Base-by-base conservation (phyloP, 306 rosid species). In the Malus asiatica region DNA sequence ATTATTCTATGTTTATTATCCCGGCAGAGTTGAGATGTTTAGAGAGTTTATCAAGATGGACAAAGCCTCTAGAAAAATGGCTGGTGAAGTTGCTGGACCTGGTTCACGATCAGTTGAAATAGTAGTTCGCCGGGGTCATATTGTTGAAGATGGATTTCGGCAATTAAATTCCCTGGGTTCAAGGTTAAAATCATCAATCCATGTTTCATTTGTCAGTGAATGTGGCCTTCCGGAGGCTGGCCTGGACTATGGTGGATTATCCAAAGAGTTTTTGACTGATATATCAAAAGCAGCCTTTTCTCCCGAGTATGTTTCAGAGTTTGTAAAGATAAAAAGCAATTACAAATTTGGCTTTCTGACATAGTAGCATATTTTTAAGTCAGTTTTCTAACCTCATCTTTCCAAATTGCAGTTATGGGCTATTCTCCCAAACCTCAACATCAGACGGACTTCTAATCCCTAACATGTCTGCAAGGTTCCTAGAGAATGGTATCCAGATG, bases 211-310 rank as follows among this genome's bases (percentile, higher is more conserved):
- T 84, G 96, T 95, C 63, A 92, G 97, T 89, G 99, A 90, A 87
- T 92, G 97, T 81, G 97, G 97, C 79, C 99, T 95, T 75, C 91
- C 90, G 3, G 97, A 95, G 89, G 99, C 97, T 81, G 97, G 99
- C 78, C 88, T 92, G 76, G 99, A 95, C 87, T 95, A 93, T 79
- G 98, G 98, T 78, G 98, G 98, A 75, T 83, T 95, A 79, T 95
- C 98, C 30, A 95, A 95, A 76, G 98, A 95, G 87, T 90, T 95
- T 79, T 78, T 95, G 77, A 92, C 97, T 58, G 99, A 95, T 81
- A 85, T 95, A 80, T 87, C 99, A 63, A 92, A 92, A 87, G 87
- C 91, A 60, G 97, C 96, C 76, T 95, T 95, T 70, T 15, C 97
- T 71, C 97, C 97, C 0, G 96, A 92, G 99, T 95, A 86, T 86